Conservation (phyloP, 805 yeast species). For the Pichia nanzhaoensis region DNA sequence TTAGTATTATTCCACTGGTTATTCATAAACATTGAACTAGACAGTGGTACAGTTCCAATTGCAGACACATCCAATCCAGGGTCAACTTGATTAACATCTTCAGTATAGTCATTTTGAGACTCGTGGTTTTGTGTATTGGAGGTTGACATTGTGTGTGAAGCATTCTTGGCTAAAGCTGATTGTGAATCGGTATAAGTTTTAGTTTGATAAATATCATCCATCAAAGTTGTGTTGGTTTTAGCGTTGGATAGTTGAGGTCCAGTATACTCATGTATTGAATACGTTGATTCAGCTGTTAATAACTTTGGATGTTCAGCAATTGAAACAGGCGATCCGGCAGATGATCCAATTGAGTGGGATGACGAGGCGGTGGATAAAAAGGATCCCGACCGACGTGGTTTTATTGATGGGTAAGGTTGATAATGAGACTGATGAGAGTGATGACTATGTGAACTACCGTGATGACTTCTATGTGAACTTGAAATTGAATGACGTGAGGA, state of each 20-base stretch:
- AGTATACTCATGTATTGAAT: slow-evolving; percentile 14
- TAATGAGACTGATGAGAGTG: slow-evolving; percentile 22
- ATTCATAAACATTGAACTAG: slow-evolving; percentile 6
- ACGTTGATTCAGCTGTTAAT: slow-evolving; percentile 20
- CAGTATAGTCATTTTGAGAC: slow-evolving; percentile 3
- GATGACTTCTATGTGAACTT: slow-evolving; percentile 15
- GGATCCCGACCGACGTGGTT: slow-evolving; percentile 18
- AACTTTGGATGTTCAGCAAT: slow-evolving; percentile 23
- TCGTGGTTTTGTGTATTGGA: background rate
- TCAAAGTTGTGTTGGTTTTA: slow-evolving; percentile 29
- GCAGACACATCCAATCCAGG: slow-evolving; percentile 4
- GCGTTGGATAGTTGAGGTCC: slow-evolving; percentile 25
- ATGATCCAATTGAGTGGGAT: slow-evolving; percentile 22
- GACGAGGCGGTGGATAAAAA: slow-evolving; percentile 26
- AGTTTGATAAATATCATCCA: slow-evolving; percentile 30
- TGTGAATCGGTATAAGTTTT: slow-evolving; percentile 26
- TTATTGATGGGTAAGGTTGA: slow-evolving; percentile 21
- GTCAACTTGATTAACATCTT: slow-evolving; percentile 1
- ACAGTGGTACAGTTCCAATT: slow-evolving; percentile 8
- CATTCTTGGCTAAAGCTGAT: slow-evolving; percentile 3
- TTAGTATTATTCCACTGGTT: background rate
- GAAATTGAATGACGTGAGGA: slow-evolving; percentile 7
- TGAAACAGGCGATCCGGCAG: slow-evolving; percentile 21
- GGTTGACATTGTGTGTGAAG: background rate
- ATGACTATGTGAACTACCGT: slow-evolving; percentile 21